Conservation (phyloP, 1,284 basidiomycete species). For the Malassezia equina region DNA sequence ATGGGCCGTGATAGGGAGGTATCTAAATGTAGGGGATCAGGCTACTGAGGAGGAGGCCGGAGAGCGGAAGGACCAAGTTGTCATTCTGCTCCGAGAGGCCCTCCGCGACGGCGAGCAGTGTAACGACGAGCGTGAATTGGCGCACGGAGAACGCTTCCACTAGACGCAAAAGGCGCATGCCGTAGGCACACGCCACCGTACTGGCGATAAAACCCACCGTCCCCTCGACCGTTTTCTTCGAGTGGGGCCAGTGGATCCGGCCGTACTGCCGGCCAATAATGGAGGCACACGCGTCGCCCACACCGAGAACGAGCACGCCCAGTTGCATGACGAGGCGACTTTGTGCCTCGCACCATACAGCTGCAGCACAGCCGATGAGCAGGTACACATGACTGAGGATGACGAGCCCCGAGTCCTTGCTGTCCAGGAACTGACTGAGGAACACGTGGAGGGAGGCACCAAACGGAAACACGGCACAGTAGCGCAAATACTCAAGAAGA, state of each 20-base stretch:
- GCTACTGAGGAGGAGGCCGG: constrained; percentile 27
- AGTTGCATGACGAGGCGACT: constrained; percentile 57
- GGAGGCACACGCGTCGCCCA: constrained; percentile 89
- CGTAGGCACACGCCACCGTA: constrained; percentile 61
- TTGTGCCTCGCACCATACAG: constrained; percentile 76
- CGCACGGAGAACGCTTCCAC: constrained; percentile 19
- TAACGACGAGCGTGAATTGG: constrained; percentile 21
- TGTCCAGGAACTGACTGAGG: constrained; percentile 85
- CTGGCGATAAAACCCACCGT: constrained; percentile 69
- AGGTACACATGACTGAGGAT: constrained; percentile 96
- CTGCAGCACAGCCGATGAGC: constrained; percentile 82
- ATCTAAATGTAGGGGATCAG: constrained; percentile 18
- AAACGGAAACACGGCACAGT: constrained; percentile 94
- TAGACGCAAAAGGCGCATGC: constrained; percentile 60
- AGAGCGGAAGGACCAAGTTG: constrained; percentile 42
- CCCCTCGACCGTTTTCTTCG: constrained; percentile 83
- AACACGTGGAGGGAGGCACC: constrained; percentile 89
- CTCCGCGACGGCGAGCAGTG: constrained; percentile 34
- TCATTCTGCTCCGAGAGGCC: constrained; percentile 45
- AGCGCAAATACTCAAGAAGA: constrained; percentile 53
- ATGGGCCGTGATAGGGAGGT: background rate
- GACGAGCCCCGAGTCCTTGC: constrained; percentile 88
- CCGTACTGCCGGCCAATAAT: constrained; percentile 79
- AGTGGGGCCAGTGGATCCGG: constrained; percentile 69
- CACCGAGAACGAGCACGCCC: constrained; percentile 78